Conservation (phyloP, 1,139 yeast species). For the Suhomyces maxii region DNA sequence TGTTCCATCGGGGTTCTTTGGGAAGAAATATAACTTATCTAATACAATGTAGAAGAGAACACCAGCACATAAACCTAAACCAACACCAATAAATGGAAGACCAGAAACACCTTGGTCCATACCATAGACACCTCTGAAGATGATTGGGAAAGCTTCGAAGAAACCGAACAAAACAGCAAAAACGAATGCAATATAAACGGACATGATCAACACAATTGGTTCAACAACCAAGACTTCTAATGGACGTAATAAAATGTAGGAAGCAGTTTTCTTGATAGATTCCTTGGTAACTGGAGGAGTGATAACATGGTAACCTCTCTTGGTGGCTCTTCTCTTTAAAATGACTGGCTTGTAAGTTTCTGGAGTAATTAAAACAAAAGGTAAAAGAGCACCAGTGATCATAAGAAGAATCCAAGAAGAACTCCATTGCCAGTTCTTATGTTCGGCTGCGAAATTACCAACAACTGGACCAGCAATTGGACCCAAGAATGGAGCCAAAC, state of each 20-base stretch:
- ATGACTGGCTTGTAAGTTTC: constrained; percentile 71
- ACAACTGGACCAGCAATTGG: constrained; percentile 82
- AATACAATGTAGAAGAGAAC: constrained; percentile 48
- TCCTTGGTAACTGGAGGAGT: constrained; percentile 25
- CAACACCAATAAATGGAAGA: constrained; percentile 67
- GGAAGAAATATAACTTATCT: constrained; percentile 52
- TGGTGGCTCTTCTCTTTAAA: constrained; percentile 55
- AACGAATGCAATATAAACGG: constrained; percentile 67
- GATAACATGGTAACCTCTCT: constrained; percentile 54
- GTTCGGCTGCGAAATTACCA: constrained; percentile 74
- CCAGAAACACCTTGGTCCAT: constrained; percentile 65
- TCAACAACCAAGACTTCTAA: constrained; percentile 63
- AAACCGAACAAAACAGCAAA: constrained; percentile 77
- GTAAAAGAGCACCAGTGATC: constrained; percentile 66
- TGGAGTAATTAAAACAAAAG: constrained; percentile 58
- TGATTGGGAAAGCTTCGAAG: constrained; percentile 76
- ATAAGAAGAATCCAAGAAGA: constrained; percentile 71
- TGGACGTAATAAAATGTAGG: constrained; percentile 59
- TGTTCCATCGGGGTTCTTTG: constrained; percentile 63
- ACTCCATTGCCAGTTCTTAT: constrained; percentile 75
- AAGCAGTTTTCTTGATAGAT: constrained; percentile 28
- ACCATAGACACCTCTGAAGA: constrained; percentile 60
- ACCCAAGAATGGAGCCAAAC: constrained; percentile 72
- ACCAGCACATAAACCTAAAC: constrained; percentile 61
- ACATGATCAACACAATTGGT: constrained; percentile 68